Conservation (phyloP, 1,284 basidiomycete species). For the Ustilago sp. region DNA sequence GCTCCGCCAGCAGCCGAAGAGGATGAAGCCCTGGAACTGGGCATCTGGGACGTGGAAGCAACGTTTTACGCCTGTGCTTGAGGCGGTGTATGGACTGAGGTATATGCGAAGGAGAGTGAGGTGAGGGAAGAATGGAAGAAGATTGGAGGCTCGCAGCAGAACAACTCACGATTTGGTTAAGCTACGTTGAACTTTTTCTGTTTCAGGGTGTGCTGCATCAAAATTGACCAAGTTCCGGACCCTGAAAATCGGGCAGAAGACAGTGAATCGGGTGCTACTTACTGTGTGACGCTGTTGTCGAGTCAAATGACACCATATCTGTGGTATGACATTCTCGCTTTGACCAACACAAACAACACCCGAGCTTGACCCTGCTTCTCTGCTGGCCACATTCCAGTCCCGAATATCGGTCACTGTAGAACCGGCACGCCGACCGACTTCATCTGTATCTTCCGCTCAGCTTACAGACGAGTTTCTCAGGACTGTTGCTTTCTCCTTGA, state of each 20-base stretch:
- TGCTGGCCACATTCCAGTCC: background rate
- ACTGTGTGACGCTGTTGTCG: constrained; percentile 16
- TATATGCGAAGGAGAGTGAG: background rate
- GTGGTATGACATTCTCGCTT: background rate
- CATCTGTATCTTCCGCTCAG: background rate
- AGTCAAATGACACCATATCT: constrained; percentile 39
- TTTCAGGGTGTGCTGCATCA: background rate
- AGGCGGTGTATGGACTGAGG: background rate
- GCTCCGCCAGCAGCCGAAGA: constrained; percentile 25
- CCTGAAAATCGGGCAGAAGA: constrained; percentile 17
- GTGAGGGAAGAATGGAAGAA: constrained; percentile 1
- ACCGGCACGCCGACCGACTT: background rate
- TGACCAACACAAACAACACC: constrained; percentile 12
- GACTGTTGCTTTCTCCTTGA: background rate
- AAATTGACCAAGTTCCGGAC: constrained; percentile 6
- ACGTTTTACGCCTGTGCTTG: background rate
- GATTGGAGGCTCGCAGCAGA: background rate
- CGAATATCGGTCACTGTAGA: background rate
- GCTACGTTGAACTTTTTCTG: constrained; percentile 11
- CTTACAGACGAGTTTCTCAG: background rate
- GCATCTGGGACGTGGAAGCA: constrained; percentile 17
- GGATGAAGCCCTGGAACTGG: constrained; percentile 38
- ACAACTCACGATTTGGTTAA: background rate
- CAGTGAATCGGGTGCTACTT: constrained; percentile 28
- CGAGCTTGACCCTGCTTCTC: background rate